Base-by-base conservation (phyloP, 805 yeast species). In the Lipomyces starkeyi region DNA sequence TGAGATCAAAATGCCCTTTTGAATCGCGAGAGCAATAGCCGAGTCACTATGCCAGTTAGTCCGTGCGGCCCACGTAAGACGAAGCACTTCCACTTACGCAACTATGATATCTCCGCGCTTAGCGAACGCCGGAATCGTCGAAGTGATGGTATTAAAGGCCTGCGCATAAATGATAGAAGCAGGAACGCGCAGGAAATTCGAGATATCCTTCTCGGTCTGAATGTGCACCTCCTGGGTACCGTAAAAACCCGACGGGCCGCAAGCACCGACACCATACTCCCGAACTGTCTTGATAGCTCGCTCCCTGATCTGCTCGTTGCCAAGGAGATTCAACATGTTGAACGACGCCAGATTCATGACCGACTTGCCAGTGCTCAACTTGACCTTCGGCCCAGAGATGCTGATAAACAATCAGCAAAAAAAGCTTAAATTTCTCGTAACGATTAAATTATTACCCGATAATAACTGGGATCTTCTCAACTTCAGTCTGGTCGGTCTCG, bases 201-300 rank as follows among this genome's bases (percentile, higher is more conserved):
- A 87, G 68, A 95, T 79, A 70, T 87, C 90, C 74, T 87, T 87
- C 77, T 93, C 97, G 65, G 91, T 83, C 74, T 89, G 84, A 64
- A 87, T 88, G 76, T 95, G 99, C 57, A 88, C 92, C 17, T 59
- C 67, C 79, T 93, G 97, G 68, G 93, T 90, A 69, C 99, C 99
- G 78, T 93, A 95, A 75, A 95, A 95, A 65, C 97, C 97, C 56
- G 98, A 97, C 4, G 99, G 98, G 54, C 98, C 97, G 82, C 99
- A 95, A 0, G 98, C 94, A 71, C 99, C 99, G 62, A 95, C 98
- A 77, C 99, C 99, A 67, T 90, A 87, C 66, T 83, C 82, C 59
- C 82, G 82, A 69, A 95, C 87, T 27, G 87, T 83, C 37, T 81
- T 77, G 62, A 85, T 83, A 3, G 93, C 92, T 13, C 82, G 84